Base-by-base conservation (phyloP, 2,329 filamentous ascomycete species). In the Monilinia fructicola region DNA sequence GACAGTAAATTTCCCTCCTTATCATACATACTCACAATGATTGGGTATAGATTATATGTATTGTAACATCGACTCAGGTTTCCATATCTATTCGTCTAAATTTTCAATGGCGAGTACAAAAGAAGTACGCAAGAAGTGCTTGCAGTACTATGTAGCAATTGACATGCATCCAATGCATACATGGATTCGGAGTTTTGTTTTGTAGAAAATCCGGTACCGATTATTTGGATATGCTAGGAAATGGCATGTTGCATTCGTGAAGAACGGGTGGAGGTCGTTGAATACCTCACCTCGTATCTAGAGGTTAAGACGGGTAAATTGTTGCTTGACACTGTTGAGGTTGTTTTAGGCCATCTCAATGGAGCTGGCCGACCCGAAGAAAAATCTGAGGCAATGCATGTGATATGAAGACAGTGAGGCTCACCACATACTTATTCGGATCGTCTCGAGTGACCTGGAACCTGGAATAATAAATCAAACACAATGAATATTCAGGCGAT, bases 181-280 rank as follows among this genome's bases (percentile, higher is more conserved):
- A 62, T 62, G 18, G 23, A 62, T 42, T 54, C 48, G 59, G 59
- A 10, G 40, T 18, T 62, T 54, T 52, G 31, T 35, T 48, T 42
- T 28, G 46, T 62, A 28, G 38, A 40, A 40, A 14, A 63, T n/a
- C 60, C 35, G 60, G 48, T 63, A 63, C 60, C 48, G 60, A 54
- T 31, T 9, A 12, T 54, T 54, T n/a, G 60, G 60, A 63, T 38
- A 12, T 60, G 44, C 12, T 35, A 48, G 21, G 28, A n/a, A 28
- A 44, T 58, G 38, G 42, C 10, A n/a, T 18, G 26, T 48, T 50
- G 46, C 9, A 50, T n/a, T 26, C 2, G 35, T 35, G 42, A 46
- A 31, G 21, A 59, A 14, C 18, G 16, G 28, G 16, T 6, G 2
- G 4, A 18, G 12, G 1, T 59, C 16, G 56, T 2, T 18, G 31